These are phyloP conservation scores for Sordaria brevicollis DNA, from an alignment of 495 filamentous ascomycete species.

Conservation along the genomic window DNA sequence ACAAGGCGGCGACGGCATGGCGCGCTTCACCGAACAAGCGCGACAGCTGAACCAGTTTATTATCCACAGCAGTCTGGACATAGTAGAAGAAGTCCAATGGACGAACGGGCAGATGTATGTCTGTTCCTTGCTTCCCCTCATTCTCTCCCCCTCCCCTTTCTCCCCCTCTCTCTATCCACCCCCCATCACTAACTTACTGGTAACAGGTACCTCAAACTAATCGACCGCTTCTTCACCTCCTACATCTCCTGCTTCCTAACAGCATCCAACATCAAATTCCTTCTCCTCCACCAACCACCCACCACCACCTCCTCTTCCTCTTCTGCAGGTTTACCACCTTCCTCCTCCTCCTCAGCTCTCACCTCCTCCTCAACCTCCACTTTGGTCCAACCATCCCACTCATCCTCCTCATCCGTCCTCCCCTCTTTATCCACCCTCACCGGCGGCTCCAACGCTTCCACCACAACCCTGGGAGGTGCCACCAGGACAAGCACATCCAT, in stretches of 20 bases:
- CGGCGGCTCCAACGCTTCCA: not conserved
- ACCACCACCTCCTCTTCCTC: slow-evolving; percentile 22
- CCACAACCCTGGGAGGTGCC: not conserved
- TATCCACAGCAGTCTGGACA: slow-evolving; percentile 82
- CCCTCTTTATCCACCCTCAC: not conserved
- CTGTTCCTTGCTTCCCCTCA: not conserved
- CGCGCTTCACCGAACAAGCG: slow-evolving; percentile 76
- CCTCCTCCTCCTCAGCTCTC: not conserved
- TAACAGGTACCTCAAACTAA: slow-evolving; percentile 81
- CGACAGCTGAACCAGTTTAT: slow-evolving; percentile 96
- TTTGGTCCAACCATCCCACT: not conserved
- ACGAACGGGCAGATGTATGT: slow-evolving; percentile 63
- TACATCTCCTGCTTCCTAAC: slow-evolving; percentile 91
- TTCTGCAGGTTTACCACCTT: no score
- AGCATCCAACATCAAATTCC: slow-evolving; percentile 69
- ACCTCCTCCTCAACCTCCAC: not conserved
- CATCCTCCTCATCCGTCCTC: not conserved
- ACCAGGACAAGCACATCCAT: slow-evolving; percentile 39
- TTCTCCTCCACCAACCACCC: slow-evolving; percentile 74
- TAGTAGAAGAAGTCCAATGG: slow-evolving; percentile 95
- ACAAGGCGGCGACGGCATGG: slow-evolving; percentile 80
- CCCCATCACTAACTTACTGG: not conserved
- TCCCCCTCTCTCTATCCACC: not conserved
- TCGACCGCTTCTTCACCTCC: slow-evolving; percentile 86
- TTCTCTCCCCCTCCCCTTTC: not conserved